These are phyloP conservation scores for Lipomyces lipofer DNA, from an alignment of 805 yeast genomes.

Conservation along the genomic window DNA sequence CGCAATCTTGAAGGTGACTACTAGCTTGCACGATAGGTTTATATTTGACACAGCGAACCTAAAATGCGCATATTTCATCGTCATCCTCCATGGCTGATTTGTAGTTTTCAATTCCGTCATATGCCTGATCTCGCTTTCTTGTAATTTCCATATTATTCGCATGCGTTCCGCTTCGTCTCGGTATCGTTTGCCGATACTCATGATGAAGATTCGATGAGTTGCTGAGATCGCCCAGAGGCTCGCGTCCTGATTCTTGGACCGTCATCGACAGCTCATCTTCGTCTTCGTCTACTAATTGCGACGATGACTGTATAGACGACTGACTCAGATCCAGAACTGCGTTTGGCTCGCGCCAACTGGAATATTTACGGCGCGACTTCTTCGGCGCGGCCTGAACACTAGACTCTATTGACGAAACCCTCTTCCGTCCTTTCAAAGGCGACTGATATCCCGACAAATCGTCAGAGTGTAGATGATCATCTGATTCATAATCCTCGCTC, in stretches of 20 bases:
- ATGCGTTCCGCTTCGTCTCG: background rate
- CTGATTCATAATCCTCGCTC: background rate
- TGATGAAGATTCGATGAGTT: background rate
- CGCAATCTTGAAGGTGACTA: background rate
- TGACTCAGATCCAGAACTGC: too few relatives aligned
- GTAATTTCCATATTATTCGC: background rate
- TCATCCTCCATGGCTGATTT: background rate
- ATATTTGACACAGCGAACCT: background rate
- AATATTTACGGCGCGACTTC: background rate
- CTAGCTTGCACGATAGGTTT: background rate
- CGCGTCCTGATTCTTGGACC: background rate
- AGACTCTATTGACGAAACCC: background rate
- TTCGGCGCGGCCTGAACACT: background rate
- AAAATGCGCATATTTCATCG: constrained; percentile 14
- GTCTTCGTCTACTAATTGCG: too few relatives aligned
- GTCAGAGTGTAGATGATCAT: background rate
- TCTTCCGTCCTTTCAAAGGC: constrained; percentile 4
- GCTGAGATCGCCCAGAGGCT: background rate
- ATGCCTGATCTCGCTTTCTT: too few relatives aligned
- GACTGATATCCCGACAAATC: constrained; percentile 4
- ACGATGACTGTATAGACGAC: too few relatives aligned
- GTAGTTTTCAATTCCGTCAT: background rate
- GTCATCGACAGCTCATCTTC: background rate
- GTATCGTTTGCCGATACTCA: background rate
- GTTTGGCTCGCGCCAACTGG: background rate